Base-by-base conservation (phyloP, 257 asterid genomes). In the Avicennia marina region DNA sequence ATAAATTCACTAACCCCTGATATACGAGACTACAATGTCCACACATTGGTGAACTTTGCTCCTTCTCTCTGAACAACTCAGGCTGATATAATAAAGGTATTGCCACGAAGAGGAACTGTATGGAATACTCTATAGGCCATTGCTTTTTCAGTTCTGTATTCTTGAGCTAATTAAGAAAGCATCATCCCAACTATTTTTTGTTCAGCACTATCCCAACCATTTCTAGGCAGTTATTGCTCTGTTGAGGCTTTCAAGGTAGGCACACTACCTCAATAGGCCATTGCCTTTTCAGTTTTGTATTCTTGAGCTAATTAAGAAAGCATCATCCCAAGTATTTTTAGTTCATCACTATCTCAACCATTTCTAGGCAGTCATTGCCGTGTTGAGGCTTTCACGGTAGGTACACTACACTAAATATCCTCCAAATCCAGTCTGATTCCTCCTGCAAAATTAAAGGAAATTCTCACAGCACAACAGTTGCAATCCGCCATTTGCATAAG, bases 401-500 rank as follows among this genome's bases (percentile, higher is more conserved):
- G n/a, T n/a, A n/a, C n/a, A n/a, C n/a, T n/a, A n/a, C 42, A 44
- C 41, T 45, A 34, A 60, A 32, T 31, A 39, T 56, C 61, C 60
- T 45, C 70, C 48, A 58, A 48, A 42, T 44, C 62, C 62, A 55
- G 36, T 18, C 45, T 27, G 51, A 60, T 55, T 64, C 56, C 50
- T 60, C 72, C 16, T 7, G 24, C 29, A 32, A 60, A 12, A 58
- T 41, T 51, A 38, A 63, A 43, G 58, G n/a, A n/a, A n/a, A n/a
- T n/a, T n/a, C n/a, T 40, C 63, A 18, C 24, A 43, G 53, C 53
- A 24, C 16, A 22, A 19, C 44, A 40, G 12, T 50, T 20, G 56
- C n/a, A 10, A 59, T 65, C 62, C 22, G 51, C 68, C 53, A 57
- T 26, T 53, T 36, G 51, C 69, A 75, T 21, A 26, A 60, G 18